phyloP scores from a whole-genome alignment of 139 green algal genomes.

The Desmodesmus armatus region DNA sequence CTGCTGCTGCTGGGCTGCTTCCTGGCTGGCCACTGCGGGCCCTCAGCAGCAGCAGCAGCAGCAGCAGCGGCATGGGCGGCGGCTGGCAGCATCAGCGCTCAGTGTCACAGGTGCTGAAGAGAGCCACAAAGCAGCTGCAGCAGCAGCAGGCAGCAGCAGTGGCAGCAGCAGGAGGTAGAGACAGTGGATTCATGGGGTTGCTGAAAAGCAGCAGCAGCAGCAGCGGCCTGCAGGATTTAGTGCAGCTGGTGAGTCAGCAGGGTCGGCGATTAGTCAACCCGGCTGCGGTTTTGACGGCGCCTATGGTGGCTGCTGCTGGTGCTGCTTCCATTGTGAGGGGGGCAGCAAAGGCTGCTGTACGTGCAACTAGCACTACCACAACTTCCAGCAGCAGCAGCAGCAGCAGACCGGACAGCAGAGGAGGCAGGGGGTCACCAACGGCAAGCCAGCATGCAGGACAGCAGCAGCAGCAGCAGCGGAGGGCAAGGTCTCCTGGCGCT shows the following conservation, averaged over 20 bases:
- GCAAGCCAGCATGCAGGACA: not conserved
- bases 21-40: no score
- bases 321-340: not conserved
- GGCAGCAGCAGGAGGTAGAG: not conserved
- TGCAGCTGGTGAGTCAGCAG: no score
- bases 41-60: slow-evolving; percentile 21
- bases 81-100: not conserved
- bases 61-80: not conserved
- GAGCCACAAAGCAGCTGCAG: slow-evolving; percentile 12
- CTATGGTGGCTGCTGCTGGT: not conserved
- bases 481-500: not conserved
- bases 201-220: no score
- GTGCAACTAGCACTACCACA: not conserved
- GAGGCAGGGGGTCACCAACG: not conserved
- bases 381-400: not conserved
- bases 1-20: not conserved
- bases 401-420: not conserved
- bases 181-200: not conserved
- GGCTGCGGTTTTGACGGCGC: not conserved
- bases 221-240: not conserved
- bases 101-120: slow-evolving; percentile 7
- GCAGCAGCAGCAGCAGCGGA: not conserved
- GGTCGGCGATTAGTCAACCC: not conserved
- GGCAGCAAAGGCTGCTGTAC: slow-evolving; percentile 9
- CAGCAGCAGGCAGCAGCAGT: slow-evolving; percentile 19